phyloP scores from a whole-genome alignment of 768 basidiomycete species.

The Psilocybe sp. region DNA sequence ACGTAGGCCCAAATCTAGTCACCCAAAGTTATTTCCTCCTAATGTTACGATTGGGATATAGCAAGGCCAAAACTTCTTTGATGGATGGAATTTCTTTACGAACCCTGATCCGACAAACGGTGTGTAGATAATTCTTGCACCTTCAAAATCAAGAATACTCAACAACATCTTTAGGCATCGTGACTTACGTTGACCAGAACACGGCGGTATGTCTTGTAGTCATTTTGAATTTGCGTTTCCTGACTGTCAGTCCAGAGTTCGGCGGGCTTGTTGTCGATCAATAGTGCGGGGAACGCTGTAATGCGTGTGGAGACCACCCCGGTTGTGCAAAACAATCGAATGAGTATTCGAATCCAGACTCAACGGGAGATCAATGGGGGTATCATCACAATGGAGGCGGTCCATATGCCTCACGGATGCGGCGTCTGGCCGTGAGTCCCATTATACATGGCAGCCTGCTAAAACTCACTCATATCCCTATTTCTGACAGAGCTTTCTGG shows the following conservation, averaged over 20 bases:
- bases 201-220: slow-evolving; percentile 47
- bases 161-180: slow-evolving; percentile 22
- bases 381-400: slow-evolving; percentile 77
- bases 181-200: slow-evolving; percentile 61
- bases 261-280: slow-evolving; percentile 64
- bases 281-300: slow-evolving; percentile 69
- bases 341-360: slow-evolving; percentile 77
- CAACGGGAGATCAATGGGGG: slow-evolving; percentile 57
- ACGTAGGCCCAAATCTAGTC: slow-evolving; percentile 33
- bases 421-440: slow-evolving; percentile 73
- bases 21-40: slow-evolving; percentile 2
- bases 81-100: slow-evolving; percentile 76
- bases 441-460: background rate
- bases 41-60: slow-evolving; percentile 20
- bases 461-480: background rate
- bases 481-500: slow-evolving; percentile 42
- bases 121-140: slow-evolving; percentile 16
- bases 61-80: slow-evolving; percentile 74
- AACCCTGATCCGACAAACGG: slow-evolving; percentile 76
- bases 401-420: slow-evolving; percentile 90
- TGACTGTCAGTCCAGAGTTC: slow-evolving; percentile 34
- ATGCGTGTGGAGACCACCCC: slow-evolving; percentile 90
- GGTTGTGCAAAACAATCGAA: slow-evolving; percentile 61
- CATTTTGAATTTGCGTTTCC: slow-evolving; percentile 2
- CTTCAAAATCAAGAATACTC: background rate